Conservation (phyloP, 2,329 filamentous ascomycete genomes). For the Macrophomina phaseolina region DNA sequence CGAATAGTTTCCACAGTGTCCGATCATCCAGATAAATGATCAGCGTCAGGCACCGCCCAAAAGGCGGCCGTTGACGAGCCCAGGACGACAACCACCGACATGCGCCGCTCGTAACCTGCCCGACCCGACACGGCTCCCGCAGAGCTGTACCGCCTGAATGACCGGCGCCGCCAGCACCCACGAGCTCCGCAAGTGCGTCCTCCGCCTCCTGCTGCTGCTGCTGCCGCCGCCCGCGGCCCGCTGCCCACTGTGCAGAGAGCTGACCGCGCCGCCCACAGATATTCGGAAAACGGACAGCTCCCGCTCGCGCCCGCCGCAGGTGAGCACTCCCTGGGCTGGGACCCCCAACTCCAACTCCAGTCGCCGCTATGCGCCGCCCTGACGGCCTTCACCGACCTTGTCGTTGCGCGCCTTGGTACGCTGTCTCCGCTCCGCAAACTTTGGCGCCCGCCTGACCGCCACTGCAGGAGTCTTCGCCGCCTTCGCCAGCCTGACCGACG, state of each 20-base stretch:
- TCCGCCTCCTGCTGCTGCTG: background rate
- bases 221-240: background rate
- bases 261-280: conserved; percentile 23
- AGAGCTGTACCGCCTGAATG: conserved; percentile 27
- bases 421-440: conserved; percentile 16
- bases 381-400: conserved; percentile 24
- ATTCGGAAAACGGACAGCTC: conserved; percentile 26
- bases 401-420: conserved; percentile 24
- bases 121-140: conserved; percentile 24
- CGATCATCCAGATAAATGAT: conserved; percentile 23
- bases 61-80: conserved; percentile 17
- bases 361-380: conserved; percentile 25
- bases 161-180: conserved; percentile 23
- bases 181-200: conserved; percentile 27
- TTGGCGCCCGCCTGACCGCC: conserved; percentile 24
- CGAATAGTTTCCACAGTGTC: conserved; percentile 1
- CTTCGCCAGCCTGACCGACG: conserved; percentile 27
- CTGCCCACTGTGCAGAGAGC: background rate
- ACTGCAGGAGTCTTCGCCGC: conserved; percentile 25
- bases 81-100: conserved; percentile 23
- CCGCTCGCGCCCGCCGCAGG: conserved; percentile 15
- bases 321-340: conserved; percentile 12
- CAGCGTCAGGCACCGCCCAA: conserved; percentile 26
- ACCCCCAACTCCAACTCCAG: conserved; percentile 5
- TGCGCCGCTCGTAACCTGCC: conserved; percentile 22